Percentiles rank a stretch among this genome's conserved stretches.
These are phyloP conservation scores for Porphyra umbilicalis DNA, from an alignment of 31 red algal species.

Conservation along the genomic window DNA sequence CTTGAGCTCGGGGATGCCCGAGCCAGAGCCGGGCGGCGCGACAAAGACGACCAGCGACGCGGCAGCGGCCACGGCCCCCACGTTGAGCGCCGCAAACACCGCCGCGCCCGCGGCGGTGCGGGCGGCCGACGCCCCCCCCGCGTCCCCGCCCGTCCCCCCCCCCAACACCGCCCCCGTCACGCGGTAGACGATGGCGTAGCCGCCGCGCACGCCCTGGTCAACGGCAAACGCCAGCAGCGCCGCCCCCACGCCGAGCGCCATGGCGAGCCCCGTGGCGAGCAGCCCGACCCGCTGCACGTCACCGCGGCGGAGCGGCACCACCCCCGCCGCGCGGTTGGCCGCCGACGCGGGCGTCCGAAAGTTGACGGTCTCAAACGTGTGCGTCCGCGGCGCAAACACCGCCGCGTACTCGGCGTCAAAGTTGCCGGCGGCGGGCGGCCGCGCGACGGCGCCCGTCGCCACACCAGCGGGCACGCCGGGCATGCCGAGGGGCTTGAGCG, in stretches of 20 bases:
- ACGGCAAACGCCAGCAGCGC: constrained; percentile 33
- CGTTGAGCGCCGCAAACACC: constrained; percentile 23
- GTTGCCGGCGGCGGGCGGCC: constrained; percentile 1
- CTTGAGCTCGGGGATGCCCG: constrained; percentile 78
- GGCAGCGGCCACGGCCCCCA: constrained; percentile 9
- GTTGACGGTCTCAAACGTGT: constrained; percentile 68
- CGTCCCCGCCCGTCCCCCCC: background rate
- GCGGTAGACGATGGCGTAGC: background rate
- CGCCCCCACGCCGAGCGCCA: constrained; percentile 27
- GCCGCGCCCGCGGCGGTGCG: background rate
- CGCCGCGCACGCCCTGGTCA: constrained; percentile 38
- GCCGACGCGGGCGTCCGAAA: constrained; percentile 47
- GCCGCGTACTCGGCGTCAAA: constrained; percentile 36
- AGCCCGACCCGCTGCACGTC: constrained; percentile 15
- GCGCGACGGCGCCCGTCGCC: background rate
- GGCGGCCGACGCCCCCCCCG: background rate
- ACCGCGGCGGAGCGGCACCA: constrained; percentile 26
- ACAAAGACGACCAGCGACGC: constrained; percentile 43
- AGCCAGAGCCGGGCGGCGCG: constrained; percentile 54
- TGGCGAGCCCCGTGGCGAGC: constrained; percentile 23
- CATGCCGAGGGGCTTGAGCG: background rate
- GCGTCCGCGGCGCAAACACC: constrained; percentile 52
- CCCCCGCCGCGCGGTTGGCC: constrained; percentile 36
- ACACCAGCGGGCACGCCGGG: background rate
- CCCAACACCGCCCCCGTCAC: constrained; percentile 9